Conservation (phyloP, 805 yeast species). For the Lachancea lanzarotensis region DNA sequence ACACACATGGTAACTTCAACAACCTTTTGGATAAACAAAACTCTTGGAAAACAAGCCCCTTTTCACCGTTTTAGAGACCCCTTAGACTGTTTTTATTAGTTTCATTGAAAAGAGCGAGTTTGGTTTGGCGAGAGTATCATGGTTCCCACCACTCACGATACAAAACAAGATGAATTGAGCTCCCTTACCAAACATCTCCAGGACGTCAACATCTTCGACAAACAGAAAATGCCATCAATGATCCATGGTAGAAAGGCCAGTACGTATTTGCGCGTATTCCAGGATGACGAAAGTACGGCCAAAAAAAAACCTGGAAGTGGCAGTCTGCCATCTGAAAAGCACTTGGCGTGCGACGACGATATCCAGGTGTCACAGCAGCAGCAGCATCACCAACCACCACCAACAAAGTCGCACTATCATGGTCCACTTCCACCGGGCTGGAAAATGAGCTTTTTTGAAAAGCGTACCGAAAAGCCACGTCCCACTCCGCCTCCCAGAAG, state of each 20-base stretch:
- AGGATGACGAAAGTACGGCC: slow-evolving; percentile 21
- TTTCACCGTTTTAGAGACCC: background rate
- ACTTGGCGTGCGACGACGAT: no score
- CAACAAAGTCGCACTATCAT: background rate
- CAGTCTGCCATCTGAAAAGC: background rate
- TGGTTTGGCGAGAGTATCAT: background rate
- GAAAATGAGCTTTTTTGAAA: background rate
- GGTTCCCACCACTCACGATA: background rate
- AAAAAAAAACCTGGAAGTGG: background rate
- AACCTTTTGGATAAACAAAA: background rate
- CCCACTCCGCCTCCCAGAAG: background rate
- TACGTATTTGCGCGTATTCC: slow-evolving; percentile 29
- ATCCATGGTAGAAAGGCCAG: slow-evolving; percentile 33
- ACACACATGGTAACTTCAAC: background rate
- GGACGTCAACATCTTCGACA: slow-evolving; percentile 24
- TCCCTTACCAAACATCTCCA: slow-evolving; percentile 15
- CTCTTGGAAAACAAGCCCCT: background rate
- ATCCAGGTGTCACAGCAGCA: no score
- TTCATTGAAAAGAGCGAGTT: background rate
- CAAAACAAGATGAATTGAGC: background rate
- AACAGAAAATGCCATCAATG: slow-evolving; percentile 17
- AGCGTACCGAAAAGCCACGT: background rate
- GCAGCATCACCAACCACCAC: background rate
- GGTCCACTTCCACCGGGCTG: background rate
- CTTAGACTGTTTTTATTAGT: background rate